phyloP scores from a whole-genome alignment of 2,329 filamentous ascomycete genomes.

The Paramyrothecium roridum region DNA sequence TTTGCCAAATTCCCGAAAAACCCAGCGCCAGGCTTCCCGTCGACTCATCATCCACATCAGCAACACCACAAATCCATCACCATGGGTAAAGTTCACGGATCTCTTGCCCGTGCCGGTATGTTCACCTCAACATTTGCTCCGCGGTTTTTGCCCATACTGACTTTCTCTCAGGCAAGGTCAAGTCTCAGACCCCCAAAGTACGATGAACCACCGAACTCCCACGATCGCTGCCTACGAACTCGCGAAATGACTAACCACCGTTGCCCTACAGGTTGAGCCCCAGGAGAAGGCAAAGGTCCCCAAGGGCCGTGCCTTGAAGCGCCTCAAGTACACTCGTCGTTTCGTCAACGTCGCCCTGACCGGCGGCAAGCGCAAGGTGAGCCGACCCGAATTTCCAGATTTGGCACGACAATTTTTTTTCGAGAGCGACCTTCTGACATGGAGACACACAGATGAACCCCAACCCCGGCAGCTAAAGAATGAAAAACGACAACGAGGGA shows the following conservation, averaged over 20 bases:
- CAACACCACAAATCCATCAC: constrained; percentile 41
- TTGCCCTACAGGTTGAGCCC: constrained; percentile 64
- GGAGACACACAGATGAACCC: constrained; percentile 69
- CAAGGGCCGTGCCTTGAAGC: constrained; percentile 97
- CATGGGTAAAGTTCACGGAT: constrained; percentile 94
- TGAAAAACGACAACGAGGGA: constrained; percentile 14
- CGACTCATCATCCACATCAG: constrained; percentile 32
- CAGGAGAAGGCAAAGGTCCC: constrained; percentile 96
- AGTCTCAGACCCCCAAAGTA: constrained; percentile 93
- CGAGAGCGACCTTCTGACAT: neutral
- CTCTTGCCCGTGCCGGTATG: constrained; percentile 77
- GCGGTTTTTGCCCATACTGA: constrained; percentile 17
- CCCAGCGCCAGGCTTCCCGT: constrained; percentile 18
- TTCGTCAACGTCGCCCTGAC: constrained; percentile 98
- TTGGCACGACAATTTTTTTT: neutral
- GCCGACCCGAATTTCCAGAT: constrained; percentile 16
- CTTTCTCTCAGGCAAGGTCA: constrained; percentile 83
- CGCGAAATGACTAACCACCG: constrained; percentile 25
- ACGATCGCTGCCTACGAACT: constrained; percentile 13
- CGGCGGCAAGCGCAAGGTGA: constrained; percentile 97
- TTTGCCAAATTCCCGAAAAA: constrained; percentile 35
- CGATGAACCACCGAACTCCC: constrained; percentile 31
- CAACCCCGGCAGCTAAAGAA: constrained; percentile 68
- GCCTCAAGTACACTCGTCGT: constrained; percentile 91
- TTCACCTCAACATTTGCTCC: constrained; percentile 10